A percentile compares a stretch with the other conserved stretches of the same genome.
phyloP scores from a whole-genome alignment of 164 flowering plant genomes.

The Magnolia officinalis region DNA sequence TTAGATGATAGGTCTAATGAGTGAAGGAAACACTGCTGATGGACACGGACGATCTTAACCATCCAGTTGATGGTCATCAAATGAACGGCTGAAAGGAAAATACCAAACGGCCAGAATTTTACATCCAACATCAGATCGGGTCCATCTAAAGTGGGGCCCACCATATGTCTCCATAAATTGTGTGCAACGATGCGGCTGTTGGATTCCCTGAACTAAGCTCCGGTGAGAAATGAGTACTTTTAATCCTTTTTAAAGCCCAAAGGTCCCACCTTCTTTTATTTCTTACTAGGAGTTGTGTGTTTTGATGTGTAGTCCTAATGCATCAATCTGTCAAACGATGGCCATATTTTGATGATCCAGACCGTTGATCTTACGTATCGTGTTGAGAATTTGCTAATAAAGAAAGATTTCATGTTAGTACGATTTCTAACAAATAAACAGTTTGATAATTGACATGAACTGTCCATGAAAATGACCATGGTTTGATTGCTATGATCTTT shows the following conservation, averaged over 20 bases:
- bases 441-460: no score
- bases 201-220: constrained; percentile 11
- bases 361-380: not conserved
- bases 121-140: not conserved
- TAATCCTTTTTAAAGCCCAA: not conserved
- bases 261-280: not conserved
- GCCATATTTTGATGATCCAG: not conserved
- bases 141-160: not conserved
- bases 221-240: not conserved
- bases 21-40: not conserved
- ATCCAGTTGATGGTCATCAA: no score
- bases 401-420: no score
- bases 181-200: not conserved
- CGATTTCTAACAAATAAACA: no score
- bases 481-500: no score
- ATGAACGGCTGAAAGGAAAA: not conserved
- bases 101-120: not conserved
- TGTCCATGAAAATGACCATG: no score
- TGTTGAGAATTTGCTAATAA: no score
- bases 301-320: no score
- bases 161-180: not conserved
- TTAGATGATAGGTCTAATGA: not conserved
- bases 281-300: no score
- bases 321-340: not conserved
- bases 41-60: no score